A percentile compares a stretch with the other conserved stretches of the same genome.
These are phyloP conservation scores for Suillus lakei DNA, from an alignment of 768 basidiomycete genomes.

Conservation along the genomic window DNA sequence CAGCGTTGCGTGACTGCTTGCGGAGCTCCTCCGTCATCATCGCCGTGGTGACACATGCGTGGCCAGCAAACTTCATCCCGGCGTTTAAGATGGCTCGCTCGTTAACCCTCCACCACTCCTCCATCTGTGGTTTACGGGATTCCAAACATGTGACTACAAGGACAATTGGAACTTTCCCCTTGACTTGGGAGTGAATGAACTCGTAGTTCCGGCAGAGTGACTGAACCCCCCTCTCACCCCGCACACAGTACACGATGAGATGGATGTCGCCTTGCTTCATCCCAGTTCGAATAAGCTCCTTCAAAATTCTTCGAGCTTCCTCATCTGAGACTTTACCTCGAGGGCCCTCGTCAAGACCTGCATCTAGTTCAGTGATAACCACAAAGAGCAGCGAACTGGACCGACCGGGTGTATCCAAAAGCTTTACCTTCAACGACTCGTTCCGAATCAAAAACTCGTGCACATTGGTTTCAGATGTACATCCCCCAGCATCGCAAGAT, in stretches of 20 bases:
- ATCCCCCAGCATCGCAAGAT: background rate
- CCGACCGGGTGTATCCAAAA: constrained; percentile 23
- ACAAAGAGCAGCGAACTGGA: background rate
- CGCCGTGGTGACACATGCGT: constrained; percentile 45
- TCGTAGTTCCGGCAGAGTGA: constrained; percentile 33
- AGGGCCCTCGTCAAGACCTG: constrained; percentile 38
- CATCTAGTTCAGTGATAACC: constrained; percentile 1
- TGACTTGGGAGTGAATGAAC: constrained; percentile 34
- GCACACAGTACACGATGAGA: constrained; percentile 39
- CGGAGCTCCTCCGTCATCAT: background rate
- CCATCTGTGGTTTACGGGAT: constrained; percentile 35
- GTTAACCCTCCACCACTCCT: constrained; percentile 44
- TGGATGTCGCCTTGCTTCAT: constrained; percentile 26
- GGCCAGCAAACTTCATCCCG: constrained; percentile 41
- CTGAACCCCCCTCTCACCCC: constrained; percentile 29
- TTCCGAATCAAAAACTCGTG: background rate
- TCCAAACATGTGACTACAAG: constrained; percentile 40
- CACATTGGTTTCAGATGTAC: background rate
- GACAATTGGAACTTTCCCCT: constrained; percentile 38
- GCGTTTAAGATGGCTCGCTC: constrained; percentile 32
- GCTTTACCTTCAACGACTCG: background rate
- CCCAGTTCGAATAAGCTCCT: constrained; percentile 37
- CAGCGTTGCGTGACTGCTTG: constrained; percentile 22
- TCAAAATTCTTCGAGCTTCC: constrained; percentile 30
- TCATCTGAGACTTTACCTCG: constrained; percentile 29